A percentile compares a stretch with the other conserved stretches of the same genome.
These are phyloP conservation scores for Eucalyptus regnans DNA, from an alignment of 345 rosid species.

Conservation along the genomic window DNA sequence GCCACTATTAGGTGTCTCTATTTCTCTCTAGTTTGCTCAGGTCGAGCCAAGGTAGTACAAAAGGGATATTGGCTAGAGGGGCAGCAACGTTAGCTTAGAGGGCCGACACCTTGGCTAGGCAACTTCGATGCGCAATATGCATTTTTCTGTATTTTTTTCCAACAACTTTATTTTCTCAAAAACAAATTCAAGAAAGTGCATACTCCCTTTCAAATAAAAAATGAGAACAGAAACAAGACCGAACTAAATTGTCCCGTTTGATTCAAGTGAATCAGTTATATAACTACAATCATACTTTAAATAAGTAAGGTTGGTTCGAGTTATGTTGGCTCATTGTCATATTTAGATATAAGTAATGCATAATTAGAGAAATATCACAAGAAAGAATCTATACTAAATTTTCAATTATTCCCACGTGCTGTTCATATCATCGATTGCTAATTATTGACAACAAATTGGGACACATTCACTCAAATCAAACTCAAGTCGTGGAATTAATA, in stretches of 20 bases:
- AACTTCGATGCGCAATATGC: too few species aligned
- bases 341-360: not conserved
- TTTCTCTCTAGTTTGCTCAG: not conserved
- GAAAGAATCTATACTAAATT: not conserved
- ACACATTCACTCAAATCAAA: not conserved
- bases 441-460: not conserved
- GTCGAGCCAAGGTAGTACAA: not conserved
- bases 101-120: not conserved
- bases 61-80: not conserved
- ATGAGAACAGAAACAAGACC: fast-evolving
- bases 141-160: too few species aligned
- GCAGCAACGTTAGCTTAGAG: not conserved
- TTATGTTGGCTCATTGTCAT: fast-evolving
- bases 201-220: not conserved
- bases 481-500: not conserved
- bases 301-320: not conserved
- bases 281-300: not conserved
- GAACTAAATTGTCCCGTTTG: not conserved
- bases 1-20: too few species aligned
- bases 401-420: fast-evolving
- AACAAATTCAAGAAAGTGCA: not conserved
- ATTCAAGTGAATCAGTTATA: not conserved
- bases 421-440: fast-evolving
- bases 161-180: not conserved
- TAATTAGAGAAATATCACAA: not conserved